phyloP scores from a whole-genome alignment of 306 rosid genomes.

The Dalbergia cochinchinensis region DNA sequence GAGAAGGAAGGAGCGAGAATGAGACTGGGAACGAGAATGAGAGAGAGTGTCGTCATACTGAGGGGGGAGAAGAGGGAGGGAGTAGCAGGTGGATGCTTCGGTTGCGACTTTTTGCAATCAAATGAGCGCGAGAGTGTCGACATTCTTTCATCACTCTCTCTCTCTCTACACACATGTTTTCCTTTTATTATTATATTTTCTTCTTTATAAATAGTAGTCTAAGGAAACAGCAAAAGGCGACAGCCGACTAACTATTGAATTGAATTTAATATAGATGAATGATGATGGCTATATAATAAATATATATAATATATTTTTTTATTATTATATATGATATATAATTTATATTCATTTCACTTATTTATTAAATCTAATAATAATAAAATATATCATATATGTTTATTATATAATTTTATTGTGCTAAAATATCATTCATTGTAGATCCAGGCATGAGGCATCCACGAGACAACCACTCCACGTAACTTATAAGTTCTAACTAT shows the following conservation, averaged over 20 bases:
- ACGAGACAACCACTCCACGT: too few species aligned
- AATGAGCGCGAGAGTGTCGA: constrained; percentile 76
- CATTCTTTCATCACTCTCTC: constrained; percentile 52
- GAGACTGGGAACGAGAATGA: not conserved
- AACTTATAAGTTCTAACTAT: too few species aligned
- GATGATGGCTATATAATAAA: too few species aligned
- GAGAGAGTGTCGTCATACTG: constrained; percentile 76
- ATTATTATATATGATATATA: too few species aligned
- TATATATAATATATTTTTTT: too few species aligned
- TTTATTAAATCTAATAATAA: too few species aligned
- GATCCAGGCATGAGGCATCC: too few species aligned
- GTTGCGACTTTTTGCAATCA: constrained; percentile 27
- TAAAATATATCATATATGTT: too few species aligned
- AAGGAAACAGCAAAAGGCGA: not conserved
- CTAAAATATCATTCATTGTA: too few species aligned
- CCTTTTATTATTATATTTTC: not conserved
- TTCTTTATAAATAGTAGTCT: not conserved
- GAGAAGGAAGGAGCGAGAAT: not conserved
- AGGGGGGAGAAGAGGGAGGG: not conserved
- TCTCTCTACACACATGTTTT: not conserved
- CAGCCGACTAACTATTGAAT: not conserved
- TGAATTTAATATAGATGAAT: too few species aligned
- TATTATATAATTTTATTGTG: too few species aligned
- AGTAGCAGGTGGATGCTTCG: not conserved
- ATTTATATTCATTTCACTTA: too few species aligned